Percentiles rank a stretch among this genome's conserved stretches.
These are phyloP conservation scores for Pseudogymnoascus sp. DNA, from an alignment of 2,329 filamentous ascomycete species.

Conservation along the genomic window DNA sequence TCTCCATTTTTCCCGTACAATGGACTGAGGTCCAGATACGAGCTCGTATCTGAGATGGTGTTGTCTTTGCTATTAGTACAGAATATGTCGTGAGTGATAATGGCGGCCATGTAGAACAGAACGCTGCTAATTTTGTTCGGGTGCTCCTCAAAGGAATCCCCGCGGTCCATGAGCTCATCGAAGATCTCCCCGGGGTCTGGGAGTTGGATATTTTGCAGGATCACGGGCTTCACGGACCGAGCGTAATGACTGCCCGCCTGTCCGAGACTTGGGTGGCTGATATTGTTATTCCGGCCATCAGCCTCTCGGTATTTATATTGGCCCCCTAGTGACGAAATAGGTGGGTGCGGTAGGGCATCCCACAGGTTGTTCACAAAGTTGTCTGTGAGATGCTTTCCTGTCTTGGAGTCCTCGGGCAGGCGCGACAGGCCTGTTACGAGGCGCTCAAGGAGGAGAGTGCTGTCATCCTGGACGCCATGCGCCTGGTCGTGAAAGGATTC, in stretches of 20 bases:
- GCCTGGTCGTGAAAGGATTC: constrained; percentile 53
- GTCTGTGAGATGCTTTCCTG: constrained; percentile 45
- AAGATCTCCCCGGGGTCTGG: constrained; percentile 59
- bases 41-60: constrained; percentile 58
- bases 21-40: constrained; percentile 65
- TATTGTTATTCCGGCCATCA: constrained; percentile 65
- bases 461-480: constrained; percentile 61
- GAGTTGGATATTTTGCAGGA: constrained; percentile 49
- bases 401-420: constrained; percentile 21
- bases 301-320: constrained; percentile 56
- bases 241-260: constrained; percentile 61
- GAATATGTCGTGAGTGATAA: constrained; percentile 59
- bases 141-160: constrained; percentile 48
- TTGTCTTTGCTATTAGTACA: constrained; percentile 54
- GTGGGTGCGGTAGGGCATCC: constrained; percentile 64
- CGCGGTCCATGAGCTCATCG: constrained; percentile 50
- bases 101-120: constrained; percentile 65
- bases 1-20: constrained; percentile 58
- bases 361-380: constrained; percentile 61
- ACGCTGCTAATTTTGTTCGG: constrained; percentile 66
- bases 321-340: constrained; percentile 54
- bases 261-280: constrained; percentile 54
- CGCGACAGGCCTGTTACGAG: constrained; percentile 41
- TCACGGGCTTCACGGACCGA: constrained; percentile 50
- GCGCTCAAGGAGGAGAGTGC: constrained; percentile 68